Evolutionary conservation across 2,329 filamentous ascomycete species (phyloP).

Genomic region (Samsoniella hepiali): DNA sequence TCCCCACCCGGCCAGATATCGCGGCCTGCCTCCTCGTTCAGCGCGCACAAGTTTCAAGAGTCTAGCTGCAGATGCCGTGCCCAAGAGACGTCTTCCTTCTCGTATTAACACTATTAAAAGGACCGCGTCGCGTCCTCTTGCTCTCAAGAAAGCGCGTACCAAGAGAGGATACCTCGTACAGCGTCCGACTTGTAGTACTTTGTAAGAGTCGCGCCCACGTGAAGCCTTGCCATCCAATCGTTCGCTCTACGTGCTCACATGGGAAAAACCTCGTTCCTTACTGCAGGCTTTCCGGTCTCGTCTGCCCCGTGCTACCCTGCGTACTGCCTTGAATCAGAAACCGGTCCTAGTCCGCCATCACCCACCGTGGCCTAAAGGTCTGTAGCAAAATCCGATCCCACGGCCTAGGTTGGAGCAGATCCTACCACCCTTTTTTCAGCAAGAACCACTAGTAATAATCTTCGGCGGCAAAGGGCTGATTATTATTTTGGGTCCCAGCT

Average conservation of each 20-base stretch:
- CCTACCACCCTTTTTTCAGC: background rate
- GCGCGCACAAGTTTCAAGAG: slow-evolving; percentile 2
- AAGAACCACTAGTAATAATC: background rate
- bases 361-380: too few relatives aligned
- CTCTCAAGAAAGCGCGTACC: background rate
- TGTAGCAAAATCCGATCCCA: background rate
- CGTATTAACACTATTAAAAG: background rate
- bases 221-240: background rate
- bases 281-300: background rate
- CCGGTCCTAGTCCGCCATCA: too few relatives aligned
- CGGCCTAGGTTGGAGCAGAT: too few relatives aligned
- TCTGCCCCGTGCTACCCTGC: background rate
- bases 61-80: background rate
- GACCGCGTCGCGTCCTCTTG: background rate
- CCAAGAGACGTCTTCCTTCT: background rate
- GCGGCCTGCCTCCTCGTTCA: background rate
- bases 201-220: background rate
- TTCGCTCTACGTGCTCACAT: background rate
- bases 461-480: background rate
- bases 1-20: slow-evolving; percentile 15
- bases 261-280: background rate
- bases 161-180: background rate
- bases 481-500: background rate
- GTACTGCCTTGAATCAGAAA: background rate
- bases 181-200: background rate